Conservation (phyloP, 163 green algal species). For the Volvox carteri region DNA sequence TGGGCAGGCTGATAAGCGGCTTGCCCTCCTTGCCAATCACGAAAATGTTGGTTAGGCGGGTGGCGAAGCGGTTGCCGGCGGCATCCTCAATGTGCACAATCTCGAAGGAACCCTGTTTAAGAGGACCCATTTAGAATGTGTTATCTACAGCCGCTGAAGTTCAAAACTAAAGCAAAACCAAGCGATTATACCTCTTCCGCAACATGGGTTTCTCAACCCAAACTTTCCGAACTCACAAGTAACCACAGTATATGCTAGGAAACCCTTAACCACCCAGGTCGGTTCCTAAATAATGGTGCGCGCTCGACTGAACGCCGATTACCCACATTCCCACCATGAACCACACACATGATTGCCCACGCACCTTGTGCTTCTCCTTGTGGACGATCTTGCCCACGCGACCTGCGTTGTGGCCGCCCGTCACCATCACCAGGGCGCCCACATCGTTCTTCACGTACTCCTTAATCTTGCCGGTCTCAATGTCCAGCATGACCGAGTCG, state of each 20-base stretch:
- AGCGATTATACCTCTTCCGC: too few species aligned
- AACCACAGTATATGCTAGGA: too few species aligned
- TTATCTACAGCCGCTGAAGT: too few species aligned
- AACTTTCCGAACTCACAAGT: too few species aligned
- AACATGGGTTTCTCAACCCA: too few species aligned
- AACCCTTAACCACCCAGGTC: too few species aligned
- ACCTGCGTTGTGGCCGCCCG: constrained; percentile 95
- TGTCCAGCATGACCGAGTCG: constrained; percentile 98
- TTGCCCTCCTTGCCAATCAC: constrained; percentile 98
- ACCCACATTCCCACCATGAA: not conserved
- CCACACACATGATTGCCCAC: constrained; percentile 40
- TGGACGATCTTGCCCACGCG: constrained; percentile 95
- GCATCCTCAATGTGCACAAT: constrained; percentile 98
- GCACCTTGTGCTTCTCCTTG: constrained; percentile 97
- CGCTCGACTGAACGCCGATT: too few species aligned
- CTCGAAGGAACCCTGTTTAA: constrained; percentile 87
- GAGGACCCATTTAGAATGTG: too few species aligned
- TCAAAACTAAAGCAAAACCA: too few species aligned
- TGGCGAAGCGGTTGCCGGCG: constrained; percentile 93
- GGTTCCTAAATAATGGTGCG: too few species aligned
- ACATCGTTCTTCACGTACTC: constrained; percentile 99
- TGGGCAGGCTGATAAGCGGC: constrained; percentile 96
- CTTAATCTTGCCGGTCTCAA: constrained; percentile 98
- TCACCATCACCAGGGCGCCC: constrained; percentile 96
- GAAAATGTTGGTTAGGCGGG: constrained; percentile 96